Evolutionary conservation across 2,329 filamentous ascomycete species (phyloP).

Genomic region (Diaporthe citriasiana): DNA sequence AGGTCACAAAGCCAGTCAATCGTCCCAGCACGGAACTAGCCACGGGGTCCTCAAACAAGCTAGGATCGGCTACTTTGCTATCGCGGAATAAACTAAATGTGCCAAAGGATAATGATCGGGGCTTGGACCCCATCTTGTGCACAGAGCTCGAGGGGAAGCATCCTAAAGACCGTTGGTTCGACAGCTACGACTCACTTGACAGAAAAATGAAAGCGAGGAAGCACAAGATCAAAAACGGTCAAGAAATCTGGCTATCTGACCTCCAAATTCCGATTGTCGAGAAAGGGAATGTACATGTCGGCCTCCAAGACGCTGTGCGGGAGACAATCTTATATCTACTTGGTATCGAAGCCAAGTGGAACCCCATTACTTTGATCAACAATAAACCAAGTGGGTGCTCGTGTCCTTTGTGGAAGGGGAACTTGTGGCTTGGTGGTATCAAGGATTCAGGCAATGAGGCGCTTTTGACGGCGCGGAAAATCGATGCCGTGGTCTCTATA

Average conservation of each 20-base stretch:
- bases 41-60: not conserved
- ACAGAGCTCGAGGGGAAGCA: not conserved
- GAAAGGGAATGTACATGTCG: not conserved
- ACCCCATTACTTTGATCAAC: not conserved
- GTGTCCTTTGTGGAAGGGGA: not conserved
- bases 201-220: not conserved
- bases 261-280: not conserved
- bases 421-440: conserved; percentile 5
- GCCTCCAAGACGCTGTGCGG: not conserved
- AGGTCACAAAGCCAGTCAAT: too few relatives aligned
- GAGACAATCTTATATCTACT: not conserved
- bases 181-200: not conserved
- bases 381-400: not conserved
- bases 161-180: not conserved
- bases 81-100: too few relatives aligned
- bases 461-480: not conserved
- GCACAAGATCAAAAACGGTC: not conserved
- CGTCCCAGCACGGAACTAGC: not conserved
- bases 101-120: too few relatives aligned
- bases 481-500: conserved; percentile 1
- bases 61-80: not conserved
- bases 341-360: not conserved
- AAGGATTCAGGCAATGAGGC: not conserved
- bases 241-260: not conserved
- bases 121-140: not conserved